Base-by-base conservation (phyloP, 1,284 basidiomycete genomes). In the Cerrena zonata region DNA sequence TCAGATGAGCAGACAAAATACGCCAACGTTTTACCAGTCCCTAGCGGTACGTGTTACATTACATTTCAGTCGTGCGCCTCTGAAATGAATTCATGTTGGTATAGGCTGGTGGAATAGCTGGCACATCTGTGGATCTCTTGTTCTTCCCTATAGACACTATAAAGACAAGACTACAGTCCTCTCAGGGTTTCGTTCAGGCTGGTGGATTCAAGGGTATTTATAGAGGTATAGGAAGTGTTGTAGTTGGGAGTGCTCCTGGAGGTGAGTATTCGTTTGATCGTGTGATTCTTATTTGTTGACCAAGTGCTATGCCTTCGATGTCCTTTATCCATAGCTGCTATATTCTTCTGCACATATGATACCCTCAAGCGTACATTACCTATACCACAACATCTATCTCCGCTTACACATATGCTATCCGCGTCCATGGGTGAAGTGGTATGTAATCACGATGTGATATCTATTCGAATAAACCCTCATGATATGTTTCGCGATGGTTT, bases 141-240 rank as follows among this genome's bases (percentile, higher is more conserved):
- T 95, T 98, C 74, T 98, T 92, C 68, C 95, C 95, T 0, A 86
- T 98, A 54, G 95, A 99, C 71, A 97, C 95, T 1, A 73, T 98
- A 65, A 99, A 99, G 71, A 98, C 95, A 13, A 84, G 95, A 30
- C 73, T 97, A 48, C 95, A 99, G 65, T 88, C 93, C 2, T 69
- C 84, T 1, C 84, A 91, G 63, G 95, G 95, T 2, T 98, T 99
- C 67, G 68, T 82, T 51, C 73, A 76, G 22, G 85, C 92, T 1
- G 95, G 96, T 5, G 95, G 94, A 0, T 92, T 99, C 68, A 81
- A 73, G 43, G 94, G 94, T 5, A 82, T 99, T 12, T 99, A 99
- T 70, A 88, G 89, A 58, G 95, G 96, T 12, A 75, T 99, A 4
- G 94, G 94, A 18, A 96, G 93, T 66, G 94, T 98, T 1, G 86